A percentile compares a stretch with the other conserved stretches of the same genome.
Conservation (phyloP, 495 filamentous ascomycete species). For the Lasiosphaeria hispida region DNA sequence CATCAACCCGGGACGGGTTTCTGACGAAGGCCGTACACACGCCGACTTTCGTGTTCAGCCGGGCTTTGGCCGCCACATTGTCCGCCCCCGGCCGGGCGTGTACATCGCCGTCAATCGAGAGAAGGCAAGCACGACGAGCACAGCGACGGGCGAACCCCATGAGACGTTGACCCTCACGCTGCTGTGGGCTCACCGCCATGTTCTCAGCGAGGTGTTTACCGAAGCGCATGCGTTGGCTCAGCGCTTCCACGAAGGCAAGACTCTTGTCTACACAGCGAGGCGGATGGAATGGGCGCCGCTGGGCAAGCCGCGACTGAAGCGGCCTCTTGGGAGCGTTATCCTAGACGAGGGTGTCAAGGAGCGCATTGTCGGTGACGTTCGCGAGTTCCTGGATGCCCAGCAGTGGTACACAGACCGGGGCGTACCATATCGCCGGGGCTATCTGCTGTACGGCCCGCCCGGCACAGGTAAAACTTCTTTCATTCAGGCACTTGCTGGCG, state of each 20-base stretch:
- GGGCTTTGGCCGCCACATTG: conserved; percentile 80
- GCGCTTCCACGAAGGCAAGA: conserved; percentile 85
- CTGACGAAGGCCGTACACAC: conserved; percentile 61
- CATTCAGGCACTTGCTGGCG: conserved; percentile 89
- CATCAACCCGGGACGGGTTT: conserved; percentile 58
- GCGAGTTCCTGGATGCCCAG: conserved; percentile 73
- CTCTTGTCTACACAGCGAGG: conserved; percentile 81
- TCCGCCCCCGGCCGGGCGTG: conserved; percentile 75
- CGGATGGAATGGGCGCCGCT: conserved; percentile 81
- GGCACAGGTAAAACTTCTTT: conserved; percentile 96
- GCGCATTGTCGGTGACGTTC: conserved; percentile 76
- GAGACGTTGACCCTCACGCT: conserved; percentile 93
- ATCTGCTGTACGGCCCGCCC: conserved; percentile 89
- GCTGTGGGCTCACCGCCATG: conserved; percentile 77
- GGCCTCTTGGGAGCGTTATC: conserved; percentile 84
- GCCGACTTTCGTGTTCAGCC: conserved; percentile 87
- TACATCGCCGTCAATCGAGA: conserved; percentile 83
- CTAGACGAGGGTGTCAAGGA: conserved; percentile 84
- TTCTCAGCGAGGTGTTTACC: conserved; percentile 81
- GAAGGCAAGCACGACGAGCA: conserved; percentile 69
- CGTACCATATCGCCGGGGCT: conserved; percentile 91
- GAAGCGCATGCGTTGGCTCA: conserved; percentile 79
- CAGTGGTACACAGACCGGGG: conserved; percentile 93
- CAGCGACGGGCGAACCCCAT: conserved; percentile 81
- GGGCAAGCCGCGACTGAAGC: conserved; percentile 81